A percentile compares a stretch with the other conserved stretches of the same genome.
Evolutionary conservation across 2,329 filamentous ascomycete genomes (phyloP).

Genomic region (Dendryphion nanum): DNA sequence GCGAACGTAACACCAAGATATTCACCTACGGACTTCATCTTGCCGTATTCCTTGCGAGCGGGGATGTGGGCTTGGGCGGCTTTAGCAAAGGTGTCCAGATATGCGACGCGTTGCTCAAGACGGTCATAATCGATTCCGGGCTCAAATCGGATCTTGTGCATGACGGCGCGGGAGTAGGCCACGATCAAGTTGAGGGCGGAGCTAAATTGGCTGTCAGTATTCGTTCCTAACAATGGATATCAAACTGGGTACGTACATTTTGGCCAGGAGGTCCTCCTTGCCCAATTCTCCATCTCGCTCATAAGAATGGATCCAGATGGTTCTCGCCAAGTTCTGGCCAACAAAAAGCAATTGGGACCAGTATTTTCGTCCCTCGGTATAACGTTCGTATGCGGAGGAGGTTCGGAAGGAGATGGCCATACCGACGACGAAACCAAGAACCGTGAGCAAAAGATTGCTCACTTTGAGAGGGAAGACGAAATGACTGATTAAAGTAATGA

Average conservation of each 20-base stretch:
- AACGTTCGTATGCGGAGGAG: conserved; percentile 72
- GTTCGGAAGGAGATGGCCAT: conserved; percentile 71
- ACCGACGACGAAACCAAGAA: conserved; percentile 78
- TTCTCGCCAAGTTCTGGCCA: conserved; percentile 60
- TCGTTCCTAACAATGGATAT: neutral
- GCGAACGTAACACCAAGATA: conserved; percentile 77
- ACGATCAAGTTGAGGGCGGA: conserved; percentile 73
- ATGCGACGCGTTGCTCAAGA: conserved; percentile 64
- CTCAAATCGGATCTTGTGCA: conserved; percentile 83
- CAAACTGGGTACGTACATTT: conserved; percentile 44
- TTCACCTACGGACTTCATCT: conserved; percentile 64
- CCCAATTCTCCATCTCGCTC: conserved; percentile 57
- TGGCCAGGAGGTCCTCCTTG: conserved; percentile 67
- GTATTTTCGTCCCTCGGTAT: conserved; percentile 59
- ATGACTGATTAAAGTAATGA: conserved; percentile 55
- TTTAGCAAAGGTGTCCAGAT: conserved; percentile 72
- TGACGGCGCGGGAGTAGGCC: conserved; percentile 73
- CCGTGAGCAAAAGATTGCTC: conserved; percentile 66
- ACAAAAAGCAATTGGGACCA: conserved; percentile 59
- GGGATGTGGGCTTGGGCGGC: conserved; percentile 46
- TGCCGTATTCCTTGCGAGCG: conserved; percentile 23
- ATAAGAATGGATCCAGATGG: conserved; percentile 78
- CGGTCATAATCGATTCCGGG: conserved; percentile 75
- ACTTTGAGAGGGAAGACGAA: conserved; percentile 53
- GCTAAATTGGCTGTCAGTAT: conserved; percentile 17